Conservation (phyloP, 352 stramenopile species). For the Globisporangium barbulae region DNA sequence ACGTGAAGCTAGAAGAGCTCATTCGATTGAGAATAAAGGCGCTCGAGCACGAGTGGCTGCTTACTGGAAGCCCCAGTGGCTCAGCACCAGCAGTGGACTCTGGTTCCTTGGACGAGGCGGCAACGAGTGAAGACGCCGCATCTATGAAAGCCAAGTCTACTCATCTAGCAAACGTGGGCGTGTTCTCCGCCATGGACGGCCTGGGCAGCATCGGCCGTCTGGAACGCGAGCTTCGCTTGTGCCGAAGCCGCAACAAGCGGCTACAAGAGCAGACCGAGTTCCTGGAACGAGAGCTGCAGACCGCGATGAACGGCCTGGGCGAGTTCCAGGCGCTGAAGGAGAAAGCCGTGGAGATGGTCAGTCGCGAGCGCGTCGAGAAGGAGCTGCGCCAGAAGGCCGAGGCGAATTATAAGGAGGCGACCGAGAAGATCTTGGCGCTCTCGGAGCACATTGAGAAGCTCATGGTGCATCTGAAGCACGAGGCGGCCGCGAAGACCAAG, state of each 20-base stretch:
- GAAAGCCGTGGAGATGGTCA: conserved; percentile 73
- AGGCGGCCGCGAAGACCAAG: conserved; percentile 91
- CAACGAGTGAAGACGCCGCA: not conserved
- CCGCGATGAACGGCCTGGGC: conserved; percentile 35
- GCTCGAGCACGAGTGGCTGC: conserved; percentile 53
- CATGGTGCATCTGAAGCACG: conserved; percentile 95
- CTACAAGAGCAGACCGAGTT: conserved; percentile 41
- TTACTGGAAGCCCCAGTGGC: conserved; percentile 21
- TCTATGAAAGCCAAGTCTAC: conserved; percentile 16
- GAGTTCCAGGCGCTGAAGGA: conserved; percentile 74
- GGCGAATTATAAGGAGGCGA: conserved; percentile 48
- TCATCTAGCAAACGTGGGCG: conserved; percentile 56
- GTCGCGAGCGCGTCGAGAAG: conserved; percentile 83
- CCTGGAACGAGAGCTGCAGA: conserved; percentile 54
- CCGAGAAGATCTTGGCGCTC: conserved; percentile 89
- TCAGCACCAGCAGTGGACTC: not conserved
- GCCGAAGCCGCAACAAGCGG: conserved; percentile 73
- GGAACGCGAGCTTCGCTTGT: conserved; percentile 65
- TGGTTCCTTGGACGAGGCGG: not conserved
- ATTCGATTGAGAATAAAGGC: conserved; percentile 67
- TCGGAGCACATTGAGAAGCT: conserved; percentile 96
- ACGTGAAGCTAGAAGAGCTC: conserved; percentile 68
- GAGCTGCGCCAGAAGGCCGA: conserved; percentile 78
- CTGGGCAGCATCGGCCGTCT: conserved; percentile 57
- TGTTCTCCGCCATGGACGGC: conserved; percentile 58